Evolutionary conservation across 2,329 filamentous ascomycete species (phyloP), one percentile per base, ranked within the genome.

Genomic region (Cladophialophora carrionii): DNA sequence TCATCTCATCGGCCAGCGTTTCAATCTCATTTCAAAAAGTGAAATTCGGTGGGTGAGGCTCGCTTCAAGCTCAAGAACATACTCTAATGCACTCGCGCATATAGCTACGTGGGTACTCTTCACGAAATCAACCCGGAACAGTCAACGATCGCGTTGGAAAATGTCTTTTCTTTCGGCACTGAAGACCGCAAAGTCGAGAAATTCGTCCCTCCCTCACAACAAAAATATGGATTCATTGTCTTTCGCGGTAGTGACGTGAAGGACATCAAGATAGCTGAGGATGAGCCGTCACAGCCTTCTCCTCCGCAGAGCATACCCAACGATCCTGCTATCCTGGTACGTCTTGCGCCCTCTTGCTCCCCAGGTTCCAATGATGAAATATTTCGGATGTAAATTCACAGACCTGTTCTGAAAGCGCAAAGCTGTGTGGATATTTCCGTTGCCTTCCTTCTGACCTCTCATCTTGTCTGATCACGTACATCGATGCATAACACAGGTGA

Each of bases 241-340:
- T 99, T 99, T 79, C 90, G 94, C 67, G 95, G 95, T 73, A 97
- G 92, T 78, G 95, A 99, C 82, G 95, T 99, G 76, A 99, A 99
- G 81, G 95, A 99, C 78, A 84, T 99, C 74, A 90, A 92, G 73
- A 94, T 99, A 74, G 93, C 96, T 74, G 90, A 96, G 73, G 86
- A 88, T 53, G 87, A 90, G 48, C 86, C 87, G 72, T 52, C 63
- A 55, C 87, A 92, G 75, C 88, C 88, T 70, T 68, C 71, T 32
- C 87, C 89, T 73, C 88, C 89, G 65, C 89, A 90, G 59, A 87
- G 88, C 70, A 88, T 89, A 67, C 89, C 90, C 57, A 87, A 88
- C 70, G 95, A 99, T 79, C 95, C 95, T 75, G 95, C 95, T 61
- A 98, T 99, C 74, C 87, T 99, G 77, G 95, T 99, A 89, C 92